A percentile compares a stretch with the other conserved stretches of the same genome.
phyloP scores from a whole-genome alignment of 352 stramenopile genomes.

The Globisporangium iwayamae region DNA sequence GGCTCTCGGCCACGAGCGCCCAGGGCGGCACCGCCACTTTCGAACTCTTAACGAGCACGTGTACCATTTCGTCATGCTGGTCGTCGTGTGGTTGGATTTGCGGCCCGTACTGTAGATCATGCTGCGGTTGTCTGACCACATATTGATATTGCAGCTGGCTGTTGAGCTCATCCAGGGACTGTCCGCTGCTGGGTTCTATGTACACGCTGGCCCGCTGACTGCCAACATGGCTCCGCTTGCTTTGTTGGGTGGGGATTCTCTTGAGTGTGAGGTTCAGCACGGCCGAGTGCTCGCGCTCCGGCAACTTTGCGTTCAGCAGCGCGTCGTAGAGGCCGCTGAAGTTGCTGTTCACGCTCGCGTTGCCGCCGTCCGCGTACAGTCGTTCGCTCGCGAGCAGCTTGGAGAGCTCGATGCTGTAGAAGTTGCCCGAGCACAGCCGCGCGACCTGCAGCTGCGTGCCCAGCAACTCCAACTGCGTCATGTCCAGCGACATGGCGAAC shows the following conservation, averaged over 20 bases:
- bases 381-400: constrained; percentile 32
- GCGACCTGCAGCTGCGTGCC: constrained; percentile 47
- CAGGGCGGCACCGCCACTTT: constrained; percentile 56
- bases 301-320: constrained; percentile 39
- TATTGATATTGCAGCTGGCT: background rate
- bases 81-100: constrained; percentile 12
- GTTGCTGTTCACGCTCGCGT: constrained; percentile 25
- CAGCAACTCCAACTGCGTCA: constrained; percentile 34
- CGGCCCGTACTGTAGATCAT: background rate
- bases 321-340: constrained; percentile 45
- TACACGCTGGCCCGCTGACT: constrained; percentile 14
- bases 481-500: constrained; percentile 55
- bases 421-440: constrained; percentile 69
- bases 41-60: constrained; percentile 58
- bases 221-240: background rate
- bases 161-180: constrained; percentile 8
- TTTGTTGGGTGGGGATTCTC: constrained; percentile 7
- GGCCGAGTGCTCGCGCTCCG: constrained; percentile 17
- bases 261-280: constrained; percentile 30
- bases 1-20: constrained; percentile 46
- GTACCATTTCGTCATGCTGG: constrained; percentile 11
- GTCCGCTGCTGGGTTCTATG: background rate
- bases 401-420: constrained; percentile 41
- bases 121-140: background rate
- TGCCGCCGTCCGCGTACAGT: constrained; percentile 39